These are phyloP conservation scores for Colletotrichum gloeosporioides DNA, from an alignment of 2,329 filamentous ascomycete genomes.

Conservation along the genomic window DNA sequence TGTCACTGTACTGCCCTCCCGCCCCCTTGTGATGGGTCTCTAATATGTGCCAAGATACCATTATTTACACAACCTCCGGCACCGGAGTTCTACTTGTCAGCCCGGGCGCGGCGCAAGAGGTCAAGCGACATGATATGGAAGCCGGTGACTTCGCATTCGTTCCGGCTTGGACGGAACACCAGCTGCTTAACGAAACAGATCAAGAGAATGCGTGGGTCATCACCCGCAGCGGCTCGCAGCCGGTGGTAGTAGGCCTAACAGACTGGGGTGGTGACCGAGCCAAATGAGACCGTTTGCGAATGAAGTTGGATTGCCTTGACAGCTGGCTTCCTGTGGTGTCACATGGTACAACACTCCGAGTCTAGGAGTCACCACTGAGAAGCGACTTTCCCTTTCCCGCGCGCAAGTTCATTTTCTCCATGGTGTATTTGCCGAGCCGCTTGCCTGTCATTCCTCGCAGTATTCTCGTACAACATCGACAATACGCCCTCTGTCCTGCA, in stretches of 20 bases:
- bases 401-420: not conserved
- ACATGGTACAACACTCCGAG: not conserved
- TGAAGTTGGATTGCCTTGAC: not conserved
- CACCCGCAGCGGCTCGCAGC: slow-evolving; percentile 64
- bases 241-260: slow-evolving; percentile 66
- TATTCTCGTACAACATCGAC: slow-evolving; percentile 20
- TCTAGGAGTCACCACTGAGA: not conserved
- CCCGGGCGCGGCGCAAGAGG: slow-evolving; percentile 54
- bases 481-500: slow-evolving; percentile 30
- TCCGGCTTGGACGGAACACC: slow-evolving; percentile 74
- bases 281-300: slow-evolving; percentile 15
- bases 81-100: slow-evolving; percentile 65
- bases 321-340: not conserved
- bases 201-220: slow-evolving; percentile 69
- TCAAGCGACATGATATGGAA: slow-evolving; percentile 60
- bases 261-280: slow-evolving; percentile 63
- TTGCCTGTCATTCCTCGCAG: not conserved
- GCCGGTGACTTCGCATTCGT: slow-evolving; percentile 75
- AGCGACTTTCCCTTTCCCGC: not conserved
- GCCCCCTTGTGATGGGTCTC: not conserved
- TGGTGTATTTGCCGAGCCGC: not conserved
- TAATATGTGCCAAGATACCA: slow-evolving; percentile 57
- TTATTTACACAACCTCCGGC: slow-evolving; percentile 70
- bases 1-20: not conserved
- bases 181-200: slow-evolving; percentile 70